Evolutionary conservation across 2,329 filamentous ascomycete genomes (phyloP), one percentile per base, ranked within the genome.

Genomic region (Fusarium falciforme): DNA sequence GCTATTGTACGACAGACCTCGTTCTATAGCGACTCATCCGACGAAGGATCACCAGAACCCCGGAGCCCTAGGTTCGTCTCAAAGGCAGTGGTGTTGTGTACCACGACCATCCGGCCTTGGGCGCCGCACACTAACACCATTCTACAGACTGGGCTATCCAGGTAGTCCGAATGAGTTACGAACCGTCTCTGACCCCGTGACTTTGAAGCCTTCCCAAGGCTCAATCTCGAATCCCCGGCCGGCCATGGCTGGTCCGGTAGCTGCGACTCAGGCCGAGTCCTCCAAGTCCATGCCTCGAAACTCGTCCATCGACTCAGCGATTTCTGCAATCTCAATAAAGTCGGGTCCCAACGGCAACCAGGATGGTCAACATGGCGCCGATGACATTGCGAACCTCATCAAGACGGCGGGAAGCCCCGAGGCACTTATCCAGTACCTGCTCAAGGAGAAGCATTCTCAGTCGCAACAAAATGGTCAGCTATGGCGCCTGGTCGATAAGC

Each of bases 401-500:
- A 90, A 93, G 78, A 90, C 94, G 35, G 95, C 95, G 29, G 96
- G 96, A 60, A 97, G 94, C 61, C 89, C 95, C 17, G 96, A 99
- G 81, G 94, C 93, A 7, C 93, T 97, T 6, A 94, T 99, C 69
- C 90, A 94, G 76, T 94, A 96, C 78, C 85, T 99, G 59, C 85
- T 98, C 73, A 97, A 94, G 80, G 96, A 99, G 80, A 98, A 98
- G 82, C 91, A 96, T 72, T 93, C 94, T 58, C 93, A 95, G 64
- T 90, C 94, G 6, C 93, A 94, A 76, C 96, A 98, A 80, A 98
- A 98, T 80, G 88, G 92, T 20, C 96, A 99, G 81, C 85, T 99
- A 78, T 99, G 96, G 96, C 92, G 95, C 60, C 85, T 99, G 55
- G 95, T 99, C 59, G 96, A 98, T 82, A 98, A 99, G 85, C 96